Base-by-base conservation (phyloP, 352 stramenopile species). In the Achlya hypogyna region DNA sequence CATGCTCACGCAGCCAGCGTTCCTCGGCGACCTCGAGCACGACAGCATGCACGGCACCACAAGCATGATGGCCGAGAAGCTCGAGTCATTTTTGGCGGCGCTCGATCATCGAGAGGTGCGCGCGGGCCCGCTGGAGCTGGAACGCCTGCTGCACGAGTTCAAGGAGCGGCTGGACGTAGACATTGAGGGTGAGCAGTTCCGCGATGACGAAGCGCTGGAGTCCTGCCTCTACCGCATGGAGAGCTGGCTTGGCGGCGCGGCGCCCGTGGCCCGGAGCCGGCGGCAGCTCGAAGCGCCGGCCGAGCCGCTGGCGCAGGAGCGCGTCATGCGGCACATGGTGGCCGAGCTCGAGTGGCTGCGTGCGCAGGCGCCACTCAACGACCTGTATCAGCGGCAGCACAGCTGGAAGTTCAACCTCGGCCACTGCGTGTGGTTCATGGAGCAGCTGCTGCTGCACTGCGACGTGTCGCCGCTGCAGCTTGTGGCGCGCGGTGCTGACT, bases 131-230 rank as follows among this genome's bases (percentile, higher is more conserved):
- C 12, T 67, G 22, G 18, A 29, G 31, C 43, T 67, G 18, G 42
- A 27, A 4, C 28, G 20, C n/a, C 38, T 67, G 9, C 25, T 67
- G 42, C 16, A 16, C 20, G 43, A 67, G 5, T 67, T 67, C 25
- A 67, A 67, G 47, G 47, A 67, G 27, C 51, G 51, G 5, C 22
- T 67, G 16, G 60, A 67, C 18, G 40, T 67, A 8, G 60, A 67
- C 47, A 59, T 67, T 58, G 60, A 67, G 43, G 60, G 60, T 31
- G 60, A 67, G 27, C 60, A 67, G 28, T 67, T 60, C 34, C 60
- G 60, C 18, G 23, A 56, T 20, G 49, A 56, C 49, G 38, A 56
- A 27, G 31, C 49, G 6, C 31, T 56, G 10, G 49, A 56, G 31
- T 22, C 10, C 25, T 56, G 49, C 31, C 31, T 56, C 2, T 56